Percentiles rank a stretch among this genome's conserved stretches.
phyloP scores from a whole-genome alignment of 148 eudicot genomes.

The Camellia sinensis region DNA sequence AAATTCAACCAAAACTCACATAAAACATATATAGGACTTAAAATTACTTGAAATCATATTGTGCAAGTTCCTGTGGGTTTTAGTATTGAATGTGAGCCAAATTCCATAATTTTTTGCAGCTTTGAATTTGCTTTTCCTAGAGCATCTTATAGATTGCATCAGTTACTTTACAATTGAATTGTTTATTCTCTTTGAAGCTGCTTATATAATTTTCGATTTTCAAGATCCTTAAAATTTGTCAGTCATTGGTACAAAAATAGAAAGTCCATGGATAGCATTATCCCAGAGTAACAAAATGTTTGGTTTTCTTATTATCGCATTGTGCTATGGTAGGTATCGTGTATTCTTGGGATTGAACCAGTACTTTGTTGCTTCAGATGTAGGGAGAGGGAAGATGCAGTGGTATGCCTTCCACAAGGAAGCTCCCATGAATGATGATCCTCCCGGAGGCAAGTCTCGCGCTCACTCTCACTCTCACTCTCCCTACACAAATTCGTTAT shows the following conservation, averaged over 20 bases:
- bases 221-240: neutral
- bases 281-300: neutral
- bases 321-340: conserved; percentile 18
- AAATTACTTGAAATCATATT: no score
- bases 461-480: neutral
- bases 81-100: no score
- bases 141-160: no score
- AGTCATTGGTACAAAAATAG: neutral
- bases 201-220: neutral
- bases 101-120: no score
- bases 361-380: conserved; percentile 33
- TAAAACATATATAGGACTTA: no score
- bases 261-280: neutral
- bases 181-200: neutral
- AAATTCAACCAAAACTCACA: no score
- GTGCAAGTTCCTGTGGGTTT: no score
- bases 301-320: conserved; percentile 15
- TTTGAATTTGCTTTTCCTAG: no score
- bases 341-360: conserved; percentile 32
- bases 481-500: neutral
- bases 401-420: conserved; percentile 38
- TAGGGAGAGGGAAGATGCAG: conserved; percentile 33
- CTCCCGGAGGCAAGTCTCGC: conserved; percentile 12
- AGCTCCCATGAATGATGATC: conserved; percentile 12
- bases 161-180: neutral